Conservation (phyloP, 2,329 filamentous ascomycete genomes). For the Fusarium staphyleae region DNA sequence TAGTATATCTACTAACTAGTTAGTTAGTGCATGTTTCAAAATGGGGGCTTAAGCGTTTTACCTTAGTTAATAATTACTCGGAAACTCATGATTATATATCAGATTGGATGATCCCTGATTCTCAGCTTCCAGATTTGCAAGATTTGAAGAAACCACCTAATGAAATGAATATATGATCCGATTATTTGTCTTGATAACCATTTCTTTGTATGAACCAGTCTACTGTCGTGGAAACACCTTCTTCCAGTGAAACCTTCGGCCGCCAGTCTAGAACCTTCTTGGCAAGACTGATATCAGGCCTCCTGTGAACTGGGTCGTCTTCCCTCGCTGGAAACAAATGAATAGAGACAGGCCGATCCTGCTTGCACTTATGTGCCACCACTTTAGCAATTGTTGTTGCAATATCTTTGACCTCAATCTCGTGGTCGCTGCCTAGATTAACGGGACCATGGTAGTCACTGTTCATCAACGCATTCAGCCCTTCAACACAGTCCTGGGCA, state of each 20-base stretch:
- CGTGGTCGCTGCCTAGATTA: conserved; percentile 30
- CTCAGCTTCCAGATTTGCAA: too few species aligned
- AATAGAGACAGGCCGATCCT: conserved; percentile 8
- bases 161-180: too few species aligned
- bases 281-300: conserved; percentile 25
- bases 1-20: too few species aligned
- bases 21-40: too few species aligned
- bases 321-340: conserved; percentile 21
- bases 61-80: too few species aligned
- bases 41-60: too few species aligned
- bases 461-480: conserved; percentile 26
- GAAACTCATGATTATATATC: too few species aligned
- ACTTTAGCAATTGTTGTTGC: conserved; percentile 23
- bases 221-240: conserved; percentile 22
- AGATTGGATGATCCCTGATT: too few species aligned
- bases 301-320: conserved; percentile 27
- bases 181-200: too few species aligned
- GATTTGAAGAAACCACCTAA: too few species aligned
- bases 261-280: conserved; percentile 19
- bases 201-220: conserved; percentile 32
- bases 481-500: conserved; percentile 18
- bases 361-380: conserved; percentile 18
- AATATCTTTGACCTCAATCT: conserved; percentile 26
- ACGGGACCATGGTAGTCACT: conserved; percentile 25
- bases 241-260: conserved; percentile 17